These are phyloP conservation scores for Mycena albidolilacea DNA, from an alignment of 768 basidiomycete genomes.

Conservation along the genomic window DNA sequence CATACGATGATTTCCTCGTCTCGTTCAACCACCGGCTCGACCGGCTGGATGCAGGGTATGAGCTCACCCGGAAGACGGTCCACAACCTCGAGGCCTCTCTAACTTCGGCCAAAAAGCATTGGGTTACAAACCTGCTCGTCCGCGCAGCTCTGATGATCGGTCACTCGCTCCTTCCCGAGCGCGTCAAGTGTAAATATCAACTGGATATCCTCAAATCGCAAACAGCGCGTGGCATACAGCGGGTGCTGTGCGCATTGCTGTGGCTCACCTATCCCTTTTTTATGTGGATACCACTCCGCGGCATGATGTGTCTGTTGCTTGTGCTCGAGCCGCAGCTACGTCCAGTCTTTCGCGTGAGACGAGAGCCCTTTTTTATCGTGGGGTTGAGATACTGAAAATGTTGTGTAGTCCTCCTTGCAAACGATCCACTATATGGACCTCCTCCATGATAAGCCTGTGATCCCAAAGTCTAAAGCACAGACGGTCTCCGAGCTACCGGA, in stretches of 20 bases:
- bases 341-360: conserved; percentile 24
- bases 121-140: conserved; percentile 23
- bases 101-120: conserved; percentile 28
- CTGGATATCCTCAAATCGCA: conserved; percentile 26
- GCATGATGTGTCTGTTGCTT: conserved; percentile 34
- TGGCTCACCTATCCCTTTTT: conserved; percentile 29
- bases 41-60: conserved; percentile 30
- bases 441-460: conserved; percentile 30
- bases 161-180: conserved; percentile 33
- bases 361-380: neutral
- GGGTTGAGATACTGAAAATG: neutral
- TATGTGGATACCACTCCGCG: conserved; percentile 31
- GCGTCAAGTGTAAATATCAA: conserved; percentile 27
- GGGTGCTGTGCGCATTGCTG: conserved; percentile 20
- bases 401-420: conserved; percentile 25
- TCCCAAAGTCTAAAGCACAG: conserved; percentile 17
- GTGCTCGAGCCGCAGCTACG: conserved; percentile 30
- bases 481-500: neutral
- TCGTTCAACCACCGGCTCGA: conserved; percentile 38
- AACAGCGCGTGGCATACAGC: conserved; percentile 25
- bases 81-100: conserved; percentile 31
- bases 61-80: conserved; percentile 25
- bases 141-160: conserved; percentile 35
- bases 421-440: conserved; percentile 34
- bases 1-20: conserved; percentile 34